A percentile compares a stretch with the other conserved stretches of the same genome.
phyloP scores from a whole-genome alignment of 139 green algal species.

The Dunaliella primolecta region DNA sequence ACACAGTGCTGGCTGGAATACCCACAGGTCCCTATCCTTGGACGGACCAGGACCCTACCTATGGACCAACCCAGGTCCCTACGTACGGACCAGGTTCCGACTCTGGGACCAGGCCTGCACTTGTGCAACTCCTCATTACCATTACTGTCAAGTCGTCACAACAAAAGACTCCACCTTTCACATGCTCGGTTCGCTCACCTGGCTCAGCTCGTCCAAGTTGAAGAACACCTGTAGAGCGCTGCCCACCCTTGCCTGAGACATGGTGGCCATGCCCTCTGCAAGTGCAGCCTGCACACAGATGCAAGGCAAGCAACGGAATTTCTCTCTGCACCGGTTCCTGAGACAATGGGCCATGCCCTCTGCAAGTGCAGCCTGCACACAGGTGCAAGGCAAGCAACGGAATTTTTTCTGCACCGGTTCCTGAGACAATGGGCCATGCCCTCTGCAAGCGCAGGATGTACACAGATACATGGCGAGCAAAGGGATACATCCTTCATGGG shows the following conservation, averaged over 20 bases:
- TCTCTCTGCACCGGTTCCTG: slow-evolving; percentile 77
- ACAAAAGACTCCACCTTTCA: too few relatives aligned
- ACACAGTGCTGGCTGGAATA: too few relatives aligned
- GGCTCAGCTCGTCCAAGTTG: slow-evolving; percentile 78
- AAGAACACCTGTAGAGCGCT: slow-evolving; percentile 87
- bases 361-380: slow-evolving; percentile 68
- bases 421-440: slow-evolving; percentile 81
- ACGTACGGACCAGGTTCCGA: too few relatives aligned
- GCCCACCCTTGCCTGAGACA: slow-evolving; percentile 86
- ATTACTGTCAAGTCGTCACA: too few relatives aligned
- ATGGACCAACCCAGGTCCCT: too few relatives aligned
- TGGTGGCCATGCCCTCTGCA: slow-evolving; percentile 64
- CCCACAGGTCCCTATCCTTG: too few relatives aligned
- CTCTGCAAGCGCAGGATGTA: slow-evolving; percentile 64
- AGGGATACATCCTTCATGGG: too few relatives aligned
- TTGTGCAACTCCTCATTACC: too few relatives aligned
- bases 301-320: slow-evolving; percentile 10
- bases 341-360: slow-evolving; percentile 73
- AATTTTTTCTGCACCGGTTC: slow-evolving; percentile 70
- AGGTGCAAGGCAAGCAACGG: slow-evolving; percentile 10
- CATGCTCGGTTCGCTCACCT: too few relatives aligned
- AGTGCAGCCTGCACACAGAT: slow-evolving; percentile 76
- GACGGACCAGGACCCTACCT: too few relatives aligned
- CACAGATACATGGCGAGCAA: slow-evolving; percentile 12
- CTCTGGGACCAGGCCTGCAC: too few relatives aligned